These are phyloP conservation scores for Medakamo hakoo DNA, from an alignment of 139 green algal genomes.

Conservation along the genomic window DNA sequence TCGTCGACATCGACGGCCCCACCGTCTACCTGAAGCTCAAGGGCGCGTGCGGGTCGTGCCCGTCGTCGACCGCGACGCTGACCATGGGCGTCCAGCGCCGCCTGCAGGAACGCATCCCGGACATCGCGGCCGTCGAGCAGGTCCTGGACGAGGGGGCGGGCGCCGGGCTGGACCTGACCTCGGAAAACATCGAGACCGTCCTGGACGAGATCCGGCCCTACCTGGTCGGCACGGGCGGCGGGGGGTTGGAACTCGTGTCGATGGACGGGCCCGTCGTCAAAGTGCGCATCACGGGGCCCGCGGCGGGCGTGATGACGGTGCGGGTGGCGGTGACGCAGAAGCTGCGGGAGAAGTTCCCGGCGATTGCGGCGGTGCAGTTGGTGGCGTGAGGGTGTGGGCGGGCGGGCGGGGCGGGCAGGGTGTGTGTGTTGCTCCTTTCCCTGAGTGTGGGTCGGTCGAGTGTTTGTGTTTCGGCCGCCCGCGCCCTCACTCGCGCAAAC, in stretches of 20 bases:
- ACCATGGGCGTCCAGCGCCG: conserved; percentile 95
- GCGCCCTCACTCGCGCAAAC: too few species aligned
- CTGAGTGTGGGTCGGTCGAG: not conserved
- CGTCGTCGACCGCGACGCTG: conserved; percentile 84
- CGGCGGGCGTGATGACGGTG: conserved; percentile 93
- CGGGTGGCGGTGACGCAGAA: conserved; percentile 98
- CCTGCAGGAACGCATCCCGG: conserved; percentile 91
- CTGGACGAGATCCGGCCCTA: conserved; percentile 76
- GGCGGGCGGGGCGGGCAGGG: too few species aligned
- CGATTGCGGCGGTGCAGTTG: conserved; percentile 93
- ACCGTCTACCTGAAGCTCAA: conserved; percentile 73
- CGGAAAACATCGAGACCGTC: conserved; percentile 62
- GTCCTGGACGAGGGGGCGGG: conserved; percentile 56
- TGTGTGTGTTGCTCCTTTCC: not conserved
- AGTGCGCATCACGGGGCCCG: conserved; percentile 74
- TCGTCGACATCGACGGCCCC: conserved; percentile 94
- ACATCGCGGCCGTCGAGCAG: conserved; percentile 96
- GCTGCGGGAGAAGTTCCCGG: conserved; percentile 90
- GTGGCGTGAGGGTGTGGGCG: conserved; percentile 15
- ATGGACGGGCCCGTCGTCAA: conserved; percentile 91
- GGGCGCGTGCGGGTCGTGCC: conserved; percentile 91
- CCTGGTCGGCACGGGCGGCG: conserved; percentile 85
- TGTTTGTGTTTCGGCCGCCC: not conserved
- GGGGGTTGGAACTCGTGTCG: conserved; percentile 66
- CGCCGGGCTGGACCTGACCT: conserved; percentile 69